A percentile compares a stretch with the other conserved stretches of the same genome.
These are phyloP conservation scores for Dryadomyces quercivorus DNA, from an alignment of 2,329 filamentous ascomycete genomes.

Conservation along the genomic window DNA sequence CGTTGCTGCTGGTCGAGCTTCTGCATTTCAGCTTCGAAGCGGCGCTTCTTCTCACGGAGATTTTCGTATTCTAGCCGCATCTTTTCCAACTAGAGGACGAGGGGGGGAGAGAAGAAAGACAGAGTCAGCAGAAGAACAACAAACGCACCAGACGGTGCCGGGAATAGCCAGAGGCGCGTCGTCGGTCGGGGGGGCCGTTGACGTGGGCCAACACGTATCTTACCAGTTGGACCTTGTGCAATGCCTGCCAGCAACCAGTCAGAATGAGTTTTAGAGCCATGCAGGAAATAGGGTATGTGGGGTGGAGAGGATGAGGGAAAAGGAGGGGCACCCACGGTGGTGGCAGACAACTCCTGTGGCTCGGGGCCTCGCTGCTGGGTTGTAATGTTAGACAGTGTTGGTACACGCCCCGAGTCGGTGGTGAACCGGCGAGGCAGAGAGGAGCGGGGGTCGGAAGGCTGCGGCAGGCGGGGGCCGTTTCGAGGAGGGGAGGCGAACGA, in stretches of 20 bases:
- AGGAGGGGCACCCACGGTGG: conserved; percentile 15
- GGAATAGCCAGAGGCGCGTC: too few species aligned
- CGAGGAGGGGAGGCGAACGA: conserved; percentile 63
- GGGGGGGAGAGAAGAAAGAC: neutral
- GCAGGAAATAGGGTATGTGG: neutral
- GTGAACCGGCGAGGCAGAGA: conserved; percentile 86
- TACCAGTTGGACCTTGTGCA: conserved; percentile 70
- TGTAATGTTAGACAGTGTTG: conserved; percentile 53
- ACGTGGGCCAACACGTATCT: conserved; percentile 21
- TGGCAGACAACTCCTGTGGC: conserved; percentile 35
- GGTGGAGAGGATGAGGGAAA: neutral
- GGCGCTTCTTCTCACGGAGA: conserved; percentile 75
- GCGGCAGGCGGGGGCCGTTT: conserved; percentile 51
- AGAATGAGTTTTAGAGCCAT: neutral
- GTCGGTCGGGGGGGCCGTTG: neutral
- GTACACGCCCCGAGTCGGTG: conserved; percentile 75
- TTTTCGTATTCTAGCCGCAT: conserved; percentile 88
- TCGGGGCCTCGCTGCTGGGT: conserved; percentile 37
- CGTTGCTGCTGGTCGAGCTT: conserved; percentile 76
- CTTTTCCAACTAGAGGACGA: conserved; percentile 63
- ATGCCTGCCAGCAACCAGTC: conserved; percentile 31
- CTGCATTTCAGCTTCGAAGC: conserved; percentile 88
- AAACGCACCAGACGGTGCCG: neutral
- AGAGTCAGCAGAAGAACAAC: neutral
- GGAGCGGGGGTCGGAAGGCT: conserved; percentile 56